Conservation (phyloP, 2,329 filamentous ascomycete species). For the Colletotrichum kahawae region DNA sequence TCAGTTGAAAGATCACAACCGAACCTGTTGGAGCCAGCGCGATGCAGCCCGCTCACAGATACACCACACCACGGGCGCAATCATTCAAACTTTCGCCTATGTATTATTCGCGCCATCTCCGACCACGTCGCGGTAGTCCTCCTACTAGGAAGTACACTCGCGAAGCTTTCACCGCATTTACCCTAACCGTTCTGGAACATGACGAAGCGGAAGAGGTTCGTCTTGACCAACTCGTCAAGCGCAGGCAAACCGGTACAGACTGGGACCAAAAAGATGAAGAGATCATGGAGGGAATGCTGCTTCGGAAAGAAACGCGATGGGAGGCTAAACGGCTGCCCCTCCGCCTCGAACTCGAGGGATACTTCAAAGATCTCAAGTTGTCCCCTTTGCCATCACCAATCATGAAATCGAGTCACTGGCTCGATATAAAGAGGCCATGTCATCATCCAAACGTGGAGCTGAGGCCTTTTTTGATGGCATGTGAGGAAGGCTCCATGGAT, state of each 20-base stretch:
- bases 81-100: neutral
- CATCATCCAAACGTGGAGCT: neutral
- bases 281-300: neutral
- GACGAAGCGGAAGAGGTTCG: neutral
- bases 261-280: neutral
- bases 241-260: neutral
- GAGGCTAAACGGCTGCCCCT: neutral
- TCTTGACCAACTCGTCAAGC: neutral
- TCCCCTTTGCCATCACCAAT: neutral
- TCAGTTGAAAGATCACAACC: too few species aligned
- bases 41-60: too few species aligned
- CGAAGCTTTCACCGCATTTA: neutral
- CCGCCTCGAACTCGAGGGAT: neutral
- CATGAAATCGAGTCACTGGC: neutral
- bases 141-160: neutral
- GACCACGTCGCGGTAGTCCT: neutral
- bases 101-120: neutral
- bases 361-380: neutral
- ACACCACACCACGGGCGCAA: too few species aligned
- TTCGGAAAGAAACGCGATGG: neutral
- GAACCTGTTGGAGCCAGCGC: too few species aligned
- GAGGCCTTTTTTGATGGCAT: neutral
- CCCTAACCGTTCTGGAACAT: neutral
- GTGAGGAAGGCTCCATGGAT: neutral
- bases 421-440: neutral